Conservation (phyloP, 768 basidiomycete genomes). For the Agaricus sinodeliciosus region DNA sequence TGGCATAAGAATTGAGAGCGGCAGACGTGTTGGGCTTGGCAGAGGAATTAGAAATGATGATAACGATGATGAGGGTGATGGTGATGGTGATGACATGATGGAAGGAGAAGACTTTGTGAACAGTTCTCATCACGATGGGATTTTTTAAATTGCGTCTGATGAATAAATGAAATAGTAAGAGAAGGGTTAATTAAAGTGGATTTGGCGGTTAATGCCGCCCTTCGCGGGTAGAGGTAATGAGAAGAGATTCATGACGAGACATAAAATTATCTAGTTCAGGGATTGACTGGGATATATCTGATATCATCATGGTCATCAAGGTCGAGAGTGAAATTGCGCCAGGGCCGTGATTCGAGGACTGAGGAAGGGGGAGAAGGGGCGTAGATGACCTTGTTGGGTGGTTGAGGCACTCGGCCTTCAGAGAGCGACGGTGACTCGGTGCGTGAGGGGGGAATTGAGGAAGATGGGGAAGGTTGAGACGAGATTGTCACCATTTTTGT, state of each 20-base stretch:
- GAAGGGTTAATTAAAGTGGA: too few relatives aligned
- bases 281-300: slow-evolving; percentile 29
- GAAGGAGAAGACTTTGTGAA: too few relatives aligned
- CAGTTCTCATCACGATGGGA: too few relatives aligned
- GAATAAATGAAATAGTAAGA: too few relatives aligned
- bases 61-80: too few relatives aligned
- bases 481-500: slow-evolving; percentile 47
- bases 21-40: too few relatives aligned
- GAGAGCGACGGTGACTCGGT: slow-evolving; percentile 23
- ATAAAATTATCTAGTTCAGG: too few relatives aligned
- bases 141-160: too few relatives aligned
- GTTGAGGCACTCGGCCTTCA: slow-evolving; percentile 14
- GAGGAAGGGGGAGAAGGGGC: slow-evolving; percentile 13
- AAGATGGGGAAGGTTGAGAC: slow-evolving; percentile 38
- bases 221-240: background rate
- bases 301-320: slow-evolving; percentile 18
- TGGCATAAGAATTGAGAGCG: too few relatives aligned
- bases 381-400: slow-evolving; percentile 27
- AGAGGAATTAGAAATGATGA: too few relatives aligned
- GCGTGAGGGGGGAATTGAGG: slow-evolving; percentile 23
- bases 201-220: background rate
- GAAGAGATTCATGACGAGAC: background rate
- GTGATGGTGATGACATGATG: too few relatives aligned
- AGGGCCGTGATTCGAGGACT: slow-evolving; percentile 24
- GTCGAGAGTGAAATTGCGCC: slow-evolving; percentile 30